These are phyloP conservation scores for Salix brachista DNA, from an alignment of 345 rosid species.

Conservation along the genomic window DNA sequence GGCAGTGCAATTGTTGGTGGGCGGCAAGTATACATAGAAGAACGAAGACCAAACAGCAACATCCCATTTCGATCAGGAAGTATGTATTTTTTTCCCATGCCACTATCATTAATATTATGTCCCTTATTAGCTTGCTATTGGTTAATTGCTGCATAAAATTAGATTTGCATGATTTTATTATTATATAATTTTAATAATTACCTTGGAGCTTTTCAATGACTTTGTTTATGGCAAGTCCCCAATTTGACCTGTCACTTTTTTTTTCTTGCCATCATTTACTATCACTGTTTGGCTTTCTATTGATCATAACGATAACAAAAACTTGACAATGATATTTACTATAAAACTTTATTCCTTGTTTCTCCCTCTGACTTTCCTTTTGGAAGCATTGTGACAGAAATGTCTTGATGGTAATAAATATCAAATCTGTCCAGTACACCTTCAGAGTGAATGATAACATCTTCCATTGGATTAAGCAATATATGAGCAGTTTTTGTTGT, in stretches of 20 bases:
- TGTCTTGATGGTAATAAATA: background rate
- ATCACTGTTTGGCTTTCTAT: background rate
- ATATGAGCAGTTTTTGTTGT: no score
- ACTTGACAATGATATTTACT: background rate
- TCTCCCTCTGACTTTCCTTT: background rate
- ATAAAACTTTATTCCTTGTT: background rate
- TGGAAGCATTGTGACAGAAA: background rate
- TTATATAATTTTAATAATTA: background rate
- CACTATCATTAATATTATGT: background rate
- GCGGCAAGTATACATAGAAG: constrained; percentile 62
- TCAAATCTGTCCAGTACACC: background rate
- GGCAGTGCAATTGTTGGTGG: constrained; percentile 53
- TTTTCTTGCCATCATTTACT: background rate
- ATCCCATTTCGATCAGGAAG: constrained; percentile 60
- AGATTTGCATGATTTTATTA: background rate
- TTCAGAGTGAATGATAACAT: background rate
- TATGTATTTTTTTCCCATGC: constrained; percentile 22
- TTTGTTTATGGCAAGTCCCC: no score
- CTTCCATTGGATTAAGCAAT: no score
- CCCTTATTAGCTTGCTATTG: background rate
- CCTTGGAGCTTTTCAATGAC: no score
- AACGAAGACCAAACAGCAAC: constrained; percentile 58
- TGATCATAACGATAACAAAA: background rate
- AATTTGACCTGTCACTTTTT: no score
- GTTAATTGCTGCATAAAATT: background rate